Percentiles rank a stretch among this genome's conserved stretches.
phyloP scores from a whole-genome alignment of 2,329 filamentous ascomycete species.

The Orbilia blumenaviensis region DNA sequence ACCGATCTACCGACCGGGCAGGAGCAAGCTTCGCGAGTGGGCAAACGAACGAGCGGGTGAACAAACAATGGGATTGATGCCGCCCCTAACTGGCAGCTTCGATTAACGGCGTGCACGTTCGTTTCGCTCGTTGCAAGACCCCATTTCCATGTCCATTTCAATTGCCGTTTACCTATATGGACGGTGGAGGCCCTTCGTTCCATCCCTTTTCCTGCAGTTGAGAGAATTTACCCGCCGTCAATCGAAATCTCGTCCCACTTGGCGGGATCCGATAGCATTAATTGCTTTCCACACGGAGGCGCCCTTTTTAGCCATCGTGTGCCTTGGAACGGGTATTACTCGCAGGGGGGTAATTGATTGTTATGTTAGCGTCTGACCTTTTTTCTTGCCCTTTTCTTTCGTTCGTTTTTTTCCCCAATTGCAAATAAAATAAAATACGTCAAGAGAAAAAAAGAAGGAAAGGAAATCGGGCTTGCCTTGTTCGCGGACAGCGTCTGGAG shows the following conservation, averaged over 20 bases:
- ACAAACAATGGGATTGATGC: not conserved
- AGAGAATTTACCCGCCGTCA: slow-evolving; percentile 31
- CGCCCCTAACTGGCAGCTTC: not conserved
- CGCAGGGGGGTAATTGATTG: slow-evolving; percentile 30
- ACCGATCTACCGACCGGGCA: slow-evolving; percentile 13
- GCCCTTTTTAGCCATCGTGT: slow-evolving; percentile 26
- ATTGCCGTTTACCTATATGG: not conserved
- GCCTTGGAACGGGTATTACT: slow-evolving; percentile 42
- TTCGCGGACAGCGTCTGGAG: slow-evolving; percentile 34
- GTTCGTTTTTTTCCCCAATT: too few species aligned
- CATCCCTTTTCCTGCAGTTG: slow-evolving; percentile 8
- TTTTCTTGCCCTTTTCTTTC: not conserved
- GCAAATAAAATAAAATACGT: too few species aligned
- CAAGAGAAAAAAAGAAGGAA: too few species aligned
- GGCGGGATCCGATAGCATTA: slow-evolving; percentile 28
- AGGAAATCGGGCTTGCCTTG: not conserved
- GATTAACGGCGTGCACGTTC: not conserved
- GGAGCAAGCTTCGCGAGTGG: not conserved
- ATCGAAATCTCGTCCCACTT: slow-evolving; percentile 24
- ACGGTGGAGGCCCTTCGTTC: not conserved
- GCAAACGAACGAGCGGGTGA: not conserved
- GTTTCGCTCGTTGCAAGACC: too few species aligned
- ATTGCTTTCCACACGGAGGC: slow-evolving; percentile 22
- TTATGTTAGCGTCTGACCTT: slow-evolving; percentile 22
- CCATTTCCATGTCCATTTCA: too few species aligned